phyloP scores from a whole-genome alignment of 768 basidiomycete species.

The Mrakia frigida region DNA sequence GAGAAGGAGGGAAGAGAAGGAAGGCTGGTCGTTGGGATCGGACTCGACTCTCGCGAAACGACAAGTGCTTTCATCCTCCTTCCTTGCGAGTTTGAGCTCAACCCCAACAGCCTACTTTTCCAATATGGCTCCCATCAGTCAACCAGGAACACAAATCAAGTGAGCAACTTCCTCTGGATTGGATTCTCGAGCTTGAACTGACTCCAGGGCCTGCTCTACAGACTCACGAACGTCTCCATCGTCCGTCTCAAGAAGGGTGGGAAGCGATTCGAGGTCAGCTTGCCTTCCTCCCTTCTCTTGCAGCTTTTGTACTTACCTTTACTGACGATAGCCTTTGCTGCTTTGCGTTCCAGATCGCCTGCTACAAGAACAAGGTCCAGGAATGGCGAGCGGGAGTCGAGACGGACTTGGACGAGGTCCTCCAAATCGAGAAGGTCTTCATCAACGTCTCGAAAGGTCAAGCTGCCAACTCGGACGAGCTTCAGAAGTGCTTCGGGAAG shows the following conservation, averaged over 20 bases:
- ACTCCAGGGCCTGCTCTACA: constrained; percentile 42
- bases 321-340: not conserved
- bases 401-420: constrained; percentile 86
- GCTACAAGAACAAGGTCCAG: constrained; percentile 99
- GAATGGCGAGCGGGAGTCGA: constrained; percentile 93
- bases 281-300: not conserved
- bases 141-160: constrained; percentile 45
- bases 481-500: constrained; percentile 86
- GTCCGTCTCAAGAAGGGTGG: constrained; percentile 95
- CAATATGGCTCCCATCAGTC: constrained; percentile 37
- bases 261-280: constrained; percentile 88
- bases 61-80: not conserved
- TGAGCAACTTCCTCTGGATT: constrained; percentile 19
- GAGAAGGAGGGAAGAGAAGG: not conserved
- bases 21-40: not conserved
- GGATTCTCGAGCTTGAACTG: not conserved
- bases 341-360: constrained; percentile 64
- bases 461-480: constrained; percentile 78
- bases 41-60: not conserved
- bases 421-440: constrained; percentile 95
- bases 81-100: not conserved
- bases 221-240: constrained; percentile 93
- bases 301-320: too few species aligned
- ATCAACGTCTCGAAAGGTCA: constrained; percentile 94
- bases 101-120: not conserved